Evolutionary conservation across 371 early-diverging fungal genomes (phyloP), one percentile per base, ranked within the genome.

Genomic region (Basidiobolus meristosporus): DNA sequence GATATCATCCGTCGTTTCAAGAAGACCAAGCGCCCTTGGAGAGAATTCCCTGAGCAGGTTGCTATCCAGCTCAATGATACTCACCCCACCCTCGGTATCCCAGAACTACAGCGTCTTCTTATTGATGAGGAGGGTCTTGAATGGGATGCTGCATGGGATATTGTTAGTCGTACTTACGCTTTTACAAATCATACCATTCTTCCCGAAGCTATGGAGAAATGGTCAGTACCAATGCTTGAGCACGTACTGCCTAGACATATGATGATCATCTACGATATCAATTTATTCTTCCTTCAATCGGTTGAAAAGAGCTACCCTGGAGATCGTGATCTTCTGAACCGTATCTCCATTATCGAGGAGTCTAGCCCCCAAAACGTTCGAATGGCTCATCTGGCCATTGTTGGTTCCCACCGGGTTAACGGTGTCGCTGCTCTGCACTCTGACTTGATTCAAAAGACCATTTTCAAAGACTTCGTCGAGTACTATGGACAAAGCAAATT

Each of bases 161-260:
- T 84, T 47, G 82, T 79, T 18, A 85, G 80, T 32, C 65, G 62
- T 44, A 77, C 79, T 0, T 90, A 83, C 62, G 85, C 87, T 16
- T 90, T 88, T 53, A 91, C 91, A 56, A 91, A 91, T 64, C 91
- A 91, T 62, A 91, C 91, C 1, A 84, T 91, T 17, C 70, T 91
- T 36, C 91, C 91, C 36, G 91, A 90, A 59, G 91, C 91, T 38
- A 68, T 91, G 60, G 91, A 91, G 62, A 73, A 74, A 47, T 91
- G 91, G 91, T 68, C 89, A 3, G 90, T 89, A 19, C 85, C 88
- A 4, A 73, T 90, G 67, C 51, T 91, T 43, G 62, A 70, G 50
- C 77, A 85, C 51, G 62, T 90, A 19, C 59, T 91, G 42, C 91
- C 91, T 36, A 73, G 91, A 42, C 87, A 87, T 57, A 70, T 91